These are phyloP conservation scores for Boletus edulis DNA, from an alignment of 768 basidiomycete genomes.

Conservation along the genomic window DNA sequence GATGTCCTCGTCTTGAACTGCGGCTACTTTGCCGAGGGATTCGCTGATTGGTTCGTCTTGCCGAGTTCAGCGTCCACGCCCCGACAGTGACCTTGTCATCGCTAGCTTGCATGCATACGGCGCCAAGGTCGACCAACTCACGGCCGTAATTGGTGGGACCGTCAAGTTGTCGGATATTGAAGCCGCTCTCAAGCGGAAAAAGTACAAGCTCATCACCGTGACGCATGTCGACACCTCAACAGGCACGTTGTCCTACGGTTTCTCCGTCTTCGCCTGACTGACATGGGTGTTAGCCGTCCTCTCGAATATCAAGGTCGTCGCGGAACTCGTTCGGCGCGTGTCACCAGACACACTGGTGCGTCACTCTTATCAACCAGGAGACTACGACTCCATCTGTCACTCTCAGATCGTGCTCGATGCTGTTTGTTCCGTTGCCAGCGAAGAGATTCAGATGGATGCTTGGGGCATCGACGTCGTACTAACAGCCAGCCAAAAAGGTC, in stretches of 20 bases:
- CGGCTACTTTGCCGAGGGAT: constrained; percentile 94
- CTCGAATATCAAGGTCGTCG: constrained; percentile 76
- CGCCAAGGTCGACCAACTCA: constrained; percentile 80
- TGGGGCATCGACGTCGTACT: constrained; percentile 92
- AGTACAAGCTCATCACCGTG: constrained; percentile 87
- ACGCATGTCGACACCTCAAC: constrained; percentile 96
- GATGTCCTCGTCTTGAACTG: constrained; percentile 80
- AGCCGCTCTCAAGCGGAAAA: constrained; percentile 67
- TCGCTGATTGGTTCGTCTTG: constrained; percentile 69
- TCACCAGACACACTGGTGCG: constrained; percentile 83
- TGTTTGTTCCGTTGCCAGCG: constrained; percentile 96
- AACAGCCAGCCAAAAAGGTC: constrained; percentile 87
- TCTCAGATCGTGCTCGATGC: constrained; percentile 78
- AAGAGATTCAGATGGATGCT: constrained; percentile 91
- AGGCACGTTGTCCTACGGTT: constrained; percentile 34
- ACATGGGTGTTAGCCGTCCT: constrained; percentile 60
- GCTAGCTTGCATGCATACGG: constrained; percentile 82
- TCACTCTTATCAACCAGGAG: constrained; percentile 2
- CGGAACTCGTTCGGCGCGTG: constrained; percentile 64
- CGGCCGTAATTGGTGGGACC: constrained; percentile 77
- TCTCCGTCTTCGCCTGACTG: background rate
- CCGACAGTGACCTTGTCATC: background rate
- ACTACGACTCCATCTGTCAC: background rate
- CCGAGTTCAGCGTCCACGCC: background rate
- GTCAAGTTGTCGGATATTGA: constrained; percentile 62